Evolutionary conservation across 2,329 filamentous ascomycete genomes (phyloP), one percentile per base, ranked within the genome.

Genomic region (Aspergillus puulaauensis): DNA sequence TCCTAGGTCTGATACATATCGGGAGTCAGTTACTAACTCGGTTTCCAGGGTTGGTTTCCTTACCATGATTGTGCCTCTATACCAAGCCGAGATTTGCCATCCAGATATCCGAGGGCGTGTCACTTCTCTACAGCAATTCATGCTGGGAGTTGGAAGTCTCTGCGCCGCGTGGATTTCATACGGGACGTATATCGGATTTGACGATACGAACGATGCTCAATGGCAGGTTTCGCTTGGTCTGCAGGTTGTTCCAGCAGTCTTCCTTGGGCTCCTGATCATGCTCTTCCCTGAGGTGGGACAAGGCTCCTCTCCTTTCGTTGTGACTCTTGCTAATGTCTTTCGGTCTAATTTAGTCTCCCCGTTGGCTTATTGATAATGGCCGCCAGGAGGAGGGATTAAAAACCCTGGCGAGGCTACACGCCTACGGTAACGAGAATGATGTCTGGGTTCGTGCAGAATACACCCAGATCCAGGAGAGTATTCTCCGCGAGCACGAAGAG

Each of bases 41-140:
- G 9, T 54, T 24, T 55, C 5, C 35, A 81, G 83, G 61, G 82
- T 88, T 52, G 85, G 86, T 9, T 78, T 85, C 54, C 74, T 88
- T 7, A 80, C 81, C 62, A 87, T 87, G 84, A 84, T 87, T 60
- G 78, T 88, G 39, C 86, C 90, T 2, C 74, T 93, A 0, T 93
- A 92, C 70, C 90, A 93, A 70, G 89, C 88, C 21, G 90, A 95
- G 68, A 81, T 93, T 23, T 86, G 88, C 3, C 90, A 93, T 70
- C 90, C 90, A 1, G 83, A 82, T 57, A 93, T 93, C 66, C 84
- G 90, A 71, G 90, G 90, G 12, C 80, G 86, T 61, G 83, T 95
- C 33, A 92, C 89, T 0, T 83, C 86, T 31, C 78, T 93, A 3
- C 90, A 93, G 71, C 90, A 93, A 66, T 92, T 93, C 69, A 93